These are phyloP conservation scores for Camellia sinensis DNA, from an alignment of 148 eudicot genomes.

Conservation along the genomic window DNA sequence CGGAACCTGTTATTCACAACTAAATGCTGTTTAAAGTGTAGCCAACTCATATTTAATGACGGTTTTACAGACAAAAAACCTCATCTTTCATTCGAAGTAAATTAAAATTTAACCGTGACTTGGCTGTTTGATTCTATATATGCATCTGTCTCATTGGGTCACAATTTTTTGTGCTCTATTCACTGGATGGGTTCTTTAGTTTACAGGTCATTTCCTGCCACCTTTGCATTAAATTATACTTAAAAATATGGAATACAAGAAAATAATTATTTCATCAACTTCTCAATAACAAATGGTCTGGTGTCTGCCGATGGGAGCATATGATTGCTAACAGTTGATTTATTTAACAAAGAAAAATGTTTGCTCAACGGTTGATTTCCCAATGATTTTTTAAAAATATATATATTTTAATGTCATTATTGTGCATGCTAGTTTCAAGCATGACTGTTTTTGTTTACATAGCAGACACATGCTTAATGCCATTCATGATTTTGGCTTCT, in stretches of 20 bases:
- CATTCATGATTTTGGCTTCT: slow-evolving; percentile 16
- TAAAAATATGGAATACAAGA: neutral
- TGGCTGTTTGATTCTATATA: neutral
- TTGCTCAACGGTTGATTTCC: neutral
- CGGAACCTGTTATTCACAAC: too few species aligned
- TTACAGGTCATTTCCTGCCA: neutral
- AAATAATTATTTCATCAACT: neutral
- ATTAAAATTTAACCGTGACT: neutral
- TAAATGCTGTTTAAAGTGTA: neutral
- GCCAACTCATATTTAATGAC: too few species aligned
- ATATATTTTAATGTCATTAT: neutral
- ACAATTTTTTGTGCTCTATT: too few species aligned
- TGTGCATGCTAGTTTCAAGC: neutral
- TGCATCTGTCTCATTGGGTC: neutral
- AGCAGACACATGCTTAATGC: neutral
- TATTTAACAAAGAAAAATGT: neutral
- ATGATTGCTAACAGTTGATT: too few species aligned
- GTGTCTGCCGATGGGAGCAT: neutral
- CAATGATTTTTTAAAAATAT: neutral
- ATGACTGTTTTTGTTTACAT: neutral
- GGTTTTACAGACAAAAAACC: neutral
- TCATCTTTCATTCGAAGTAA: neutral
- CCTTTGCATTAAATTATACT: neutral
- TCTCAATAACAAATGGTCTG: slow-evolving; percentile 1
- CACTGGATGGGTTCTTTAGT: neutral